Percentiles rank a stretch among this genome's conserved stretches.
Evolutionary conservation across 2,329 filamentous ascomycete species (phyloP).

Genomic region (Venturia aucupariae): DNA sequence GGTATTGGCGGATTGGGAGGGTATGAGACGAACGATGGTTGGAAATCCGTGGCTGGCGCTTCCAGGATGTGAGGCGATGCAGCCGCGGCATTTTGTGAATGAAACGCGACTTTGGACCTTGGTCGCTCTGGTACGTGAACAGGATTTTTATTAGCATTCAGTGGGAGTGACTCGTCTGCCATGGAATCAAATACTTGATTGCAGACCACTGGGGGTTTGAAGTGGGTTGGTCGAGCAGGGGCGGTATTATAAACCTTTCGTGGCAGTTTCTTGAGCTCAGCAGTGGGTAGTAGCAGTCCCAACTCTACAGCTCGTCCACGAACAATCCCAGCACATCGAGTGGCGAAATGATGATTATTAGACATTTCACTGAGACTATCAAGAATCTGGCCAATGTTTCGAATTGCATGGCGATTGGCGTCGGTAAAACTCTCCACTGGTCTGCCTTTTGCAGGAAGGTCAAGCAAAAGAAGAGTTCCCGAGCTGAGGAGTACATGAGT

Average conservation of each 20-base stretch:
- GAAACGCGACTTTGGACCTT: not conserved
- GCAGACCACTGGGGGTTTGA: not conserved
- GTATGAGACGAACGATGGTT: not conserved
- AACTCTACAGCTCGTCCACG: not conserved
- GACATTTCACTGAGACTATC: not conserved
- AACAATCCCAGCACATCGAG: not conserved
- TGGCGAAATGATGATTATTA: not conserved
- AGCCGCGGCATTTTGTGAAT: not conserved
- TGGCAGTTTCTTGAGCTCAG: not conserved
- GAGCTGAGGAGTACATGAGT: constrained; percentile 7
- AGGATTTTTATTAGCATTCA: not conserved
- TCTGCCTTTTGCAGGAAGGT: not conserved
- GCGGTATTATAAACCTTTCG: not conserved
- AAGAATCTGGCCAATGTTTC: not conserved
- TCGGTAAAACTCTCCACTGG: not conserved
- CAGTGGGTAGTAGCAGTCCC: not conserved
- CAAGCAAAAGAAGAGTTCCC: not conserved
- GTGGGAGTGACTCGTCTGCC: not conserved
- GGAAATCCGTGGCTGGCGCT: not conserved
- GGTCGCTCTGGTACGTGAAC: not conserved
- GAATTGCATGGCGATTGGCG: not conserved
- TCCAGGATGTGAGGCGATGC: not conserved
- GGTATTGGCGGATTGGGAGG: not conserved
- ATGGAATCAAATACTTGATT: not conserved
- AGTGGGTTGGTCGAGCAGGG: not conserved